Percentiles rank a stretch among this genome's conserved stretches.
These are phyloP conservation scores for Rauvolfia tetraphylla DNA, from an alignment of 257 asterid species.

Conservation along the genomic window DNA sequence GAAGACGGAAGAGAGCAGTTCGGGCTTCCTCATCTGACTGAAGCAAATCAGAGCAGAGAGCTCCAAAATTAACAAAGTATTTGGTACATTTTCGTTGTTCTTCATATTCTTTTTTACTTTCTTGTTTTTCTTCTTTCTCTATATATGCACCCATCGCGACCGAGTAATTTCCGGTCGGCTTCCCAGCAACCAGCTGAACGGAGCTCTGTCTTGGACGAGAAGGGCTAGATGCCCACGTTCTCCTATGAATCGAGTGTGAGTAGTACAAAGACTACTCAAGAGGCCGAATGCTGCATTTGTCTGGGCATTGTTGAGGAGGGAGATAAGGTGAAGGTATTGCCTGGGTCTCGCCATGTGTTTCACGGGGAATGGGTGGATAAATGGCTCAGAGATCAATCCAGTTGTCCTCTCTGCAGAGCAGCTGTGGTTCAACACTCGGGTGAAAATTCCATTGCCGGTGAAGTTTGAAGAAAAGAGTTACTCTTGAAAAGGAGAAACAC, in stretches of 20 bases:
- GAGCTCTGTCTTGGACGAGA: not conserved
- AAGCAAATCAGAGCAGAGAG: no score
- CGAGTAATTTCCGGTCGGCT: not conserved
- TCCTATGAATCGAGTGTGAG: constrained; percentile 20
- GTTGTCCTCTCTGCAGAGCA: constrained; percentile 42
- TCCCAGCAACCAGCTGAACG: not conserved
- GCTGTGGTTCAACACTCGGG: constrained; percentile 4
- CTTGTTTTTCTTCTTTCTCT: constrained; percentile 30
- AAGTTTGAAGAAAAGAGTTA: not conserved
- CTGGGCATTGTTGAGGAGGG: constrained; percentile 43
- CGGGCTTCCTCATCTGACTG: no score
- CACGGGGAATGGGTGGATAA: constrained; percentile 49
- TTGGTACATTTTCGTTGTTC: constrained; percentile 29
- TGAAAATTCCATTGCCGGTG: constrained; percentile 13
- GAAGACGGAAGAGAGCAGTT: no score
- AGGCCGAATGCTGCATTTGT: constrained; percentile 40
- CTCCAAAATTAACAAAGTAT: no score
- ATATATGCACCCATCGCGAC: constrained; percentile 27
- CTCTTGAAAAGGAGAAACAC: no score
- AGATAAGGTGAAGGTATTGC: constrained; percentile 48
- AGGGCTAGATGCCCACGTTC: constrained; percentile 23
- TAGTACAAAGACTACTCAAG: constrained; percentile 3
- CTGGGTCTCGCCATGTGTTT: constrained; percentile 49
- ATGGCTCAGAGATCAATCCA: constrained; percentile 44
- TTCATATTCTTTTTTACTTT: constrained; percentile 28